phyloP scores from a whole-genome alignment of 2,329 filamentous ascomycete genomes.

The Colletotrichum viniferum region DNA sequence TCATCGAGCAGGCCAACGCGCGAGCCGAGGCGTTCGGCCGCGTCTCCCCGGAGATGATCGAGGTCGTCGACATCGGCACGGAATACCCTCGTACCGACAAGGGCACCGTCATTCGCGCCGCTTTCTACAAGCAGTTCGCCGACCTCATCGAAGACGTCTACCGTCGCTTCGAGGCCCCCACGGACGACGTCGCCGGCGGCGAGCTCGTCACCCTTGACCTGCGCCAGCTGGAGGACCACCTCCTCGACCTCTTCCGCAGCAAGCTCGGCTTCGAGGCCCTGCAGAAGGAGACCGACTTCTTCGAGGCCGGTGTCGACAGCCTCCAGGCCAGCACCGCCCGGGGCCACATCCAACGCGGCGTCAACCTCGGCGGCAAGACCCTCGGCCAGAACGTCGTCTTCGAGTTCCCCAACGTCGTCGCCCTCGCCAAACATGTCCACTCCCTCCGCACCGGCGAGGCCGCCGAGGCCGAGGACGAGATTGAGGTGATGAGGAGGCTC shows the following conservation, averaged over 20 bases:
- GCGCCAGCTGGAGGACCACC: conserved; percentile 29
- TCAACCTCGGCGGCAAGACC: conserved; percentile 36
- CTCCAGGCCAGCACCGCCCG: conserved; percentile 50
- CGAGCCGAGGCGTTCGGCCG: conserved; percentile 55
- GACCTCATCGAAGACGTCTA: conserved; percentile 43
- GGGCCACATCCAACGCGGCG: conserved; percentile 40
- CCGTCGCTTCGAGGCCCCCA: conserved; percentile 20
- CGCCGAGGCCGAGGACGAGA: conserved; percentile 25
- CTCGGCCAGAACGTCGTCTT: conserved; percentile 44
- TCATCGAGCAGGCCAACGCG: conserved; percentile 55
- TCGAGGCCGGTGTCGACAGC: conserved; percentile 49
- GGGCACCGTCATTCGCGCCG: conserved; percentile 49
- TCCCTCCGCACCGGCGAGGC: conserved; percentile 24
- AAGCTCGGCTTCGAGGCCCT: conserved; percentile 32
- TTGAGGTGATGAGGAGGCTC: conserved; percentile 35
- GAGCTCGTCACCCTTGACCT: conserved; percentile 10
- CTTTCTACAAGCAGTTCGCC: conserved; percentile 49
- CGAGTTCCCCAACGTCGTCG: conserved; percentile 40
- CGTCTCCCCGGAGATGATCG: conserved; percentile 57
- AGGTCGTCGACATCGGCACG: conserved; percentile 47
- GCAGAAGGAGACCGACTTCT: conserved; percentile 40
- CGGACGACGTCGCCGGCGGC: not conserved
- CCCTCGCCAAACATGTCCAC: conserved; percentile 36
- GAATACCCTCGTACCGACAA: conserved; percentile 55
- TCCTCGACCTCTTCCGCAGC: conserved; percentile 26